Base-by-base conservation (phyloP, 2,329 filamentous ascomycete species). In the Pezicula radicicola region DNA sequence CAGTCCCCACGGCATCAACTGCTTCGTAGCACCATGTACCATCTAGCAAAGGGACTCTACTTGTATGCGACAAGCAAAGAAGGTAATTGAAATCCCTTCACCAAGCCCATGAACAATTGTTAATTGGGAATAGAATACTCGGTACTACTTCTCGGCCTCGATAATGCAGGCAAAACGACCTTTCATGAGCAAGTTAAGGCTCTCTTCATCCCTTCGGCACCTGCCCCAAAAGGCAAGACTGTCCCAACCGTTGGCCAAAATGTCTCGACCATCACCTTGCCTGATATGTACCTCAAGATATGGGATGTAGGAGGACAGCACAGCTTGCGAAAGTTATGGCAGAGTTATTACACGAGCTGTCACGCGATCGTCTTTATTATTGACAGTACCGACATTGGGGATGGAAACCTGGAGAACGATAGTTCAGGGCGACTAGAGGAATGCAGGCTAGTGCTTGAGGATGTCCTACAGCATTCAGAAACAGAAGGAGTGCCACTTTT, bases 301-400 rank as follows among this genome's bases (percentile, higher is more conserved):
- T 97, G 94, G 94, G 94, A 99, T 68, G 91, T 99, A 1, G 94
- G 94, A 58, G 94, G 94, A 6, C 94, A 99, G 72, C 85, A 94
- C 66, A 88, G 83, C 27, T 81, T 99, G 66, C 87, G 94, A 56
- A 87, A 88, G 57, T 83, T 97, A 30, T 99, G 94, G 94, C 91
- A 96, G 70, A 91, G 86, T 70, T 99, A 99, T 75, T 99, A 97
- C 76, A 79, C 85, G 47, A 89, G 84, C 69, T 96, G 91, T 65
- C 94, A 99, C 70, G 94, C 94, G 60, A 96, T 99, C 64, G 90
- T 99, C 57, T 99, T 97, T 72, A 91, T 99, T 54, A 91, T 99
- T 64, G 94, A 99, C 73, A 93, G 88, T 69, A 91, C 91, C 41
- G 94, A 99, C 68, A 87, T 97, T 50, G 91, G 92, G 64, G 88